phyloP scores from a whole-genome alignment of 345 rosid species.

The Microthlaspi erraticum region DNA sequence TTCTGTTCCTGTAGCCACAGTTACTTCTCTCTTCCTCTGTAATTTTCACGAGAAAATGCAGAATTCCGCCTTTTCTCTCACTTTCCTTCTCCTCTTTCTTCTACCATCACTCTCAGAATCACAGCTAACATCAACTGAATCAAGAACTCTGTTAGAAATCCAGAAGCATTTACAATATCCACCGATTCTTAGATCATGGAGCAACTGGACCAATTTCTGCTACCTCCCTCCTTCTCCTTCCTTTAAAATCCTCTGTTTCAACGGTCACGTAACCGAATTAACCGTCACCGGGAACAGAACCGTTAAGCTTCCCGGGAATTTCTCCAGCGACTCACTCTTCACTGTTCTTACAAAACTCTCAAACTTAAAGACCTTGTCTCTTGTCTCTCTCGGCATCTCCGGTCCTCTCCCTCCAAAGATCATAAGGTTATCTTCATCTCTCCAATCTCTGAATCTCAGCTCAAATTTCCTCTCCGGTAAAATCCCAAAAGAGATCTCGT shows the following conservation, averaged over 20 bases:
- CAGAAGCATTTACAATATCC: slow-evolving; percentile 81
- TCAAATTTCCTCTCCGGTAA: slow-evolving; percentile 75
- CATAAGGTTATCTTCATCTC: slow-evolving; percentile 59
- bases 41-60: slow-evolving; percentile 32
- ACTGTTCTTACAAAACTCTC: slow-evolving; percentile 76
- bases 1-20: slow-evolving; percentile 16
- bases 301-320: slow-evolving; percentile 51
- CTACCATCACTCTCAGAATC: slow-evolving; percentile 51
- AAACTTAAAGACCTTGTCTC: slow-evolving; percentile 59
- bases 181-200: slow-evolving; percentile 68
- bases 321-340: slow-evolving; percentile 76
- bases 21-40: not conserved
- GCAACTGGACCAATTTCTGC: slow-evolving; percentile 77
- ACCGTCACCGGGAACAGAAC: slow-evolving; percentile 71
- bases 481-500: slow-evolving; percentile 60
- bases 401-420: slow-evolving; percentile 78
- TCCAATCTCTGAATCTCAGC: slow-evolving; percentile 65
- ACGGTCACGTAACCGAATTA: slow-evolving; percentile 65
- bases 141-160: slow-evolving; percentile 62
- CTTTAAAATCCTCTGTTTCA: slow-evolving; percentile 62
- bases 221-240: slow-evolving; percentile 70
- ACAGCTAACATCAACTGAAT: slow-evolving; percentile 63
- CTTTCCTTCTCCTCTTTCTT: slow-evolving; percentile 32
- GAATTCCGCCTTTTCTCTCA: slow-evolving; percentile 30
- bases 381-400: slow-evolving; percentile 81